These are phyloP conservation scores for Conticribra guillardii DNA, from an alignment of 108 stramenopile genomes.

Conservation along the genomic window DNA sequence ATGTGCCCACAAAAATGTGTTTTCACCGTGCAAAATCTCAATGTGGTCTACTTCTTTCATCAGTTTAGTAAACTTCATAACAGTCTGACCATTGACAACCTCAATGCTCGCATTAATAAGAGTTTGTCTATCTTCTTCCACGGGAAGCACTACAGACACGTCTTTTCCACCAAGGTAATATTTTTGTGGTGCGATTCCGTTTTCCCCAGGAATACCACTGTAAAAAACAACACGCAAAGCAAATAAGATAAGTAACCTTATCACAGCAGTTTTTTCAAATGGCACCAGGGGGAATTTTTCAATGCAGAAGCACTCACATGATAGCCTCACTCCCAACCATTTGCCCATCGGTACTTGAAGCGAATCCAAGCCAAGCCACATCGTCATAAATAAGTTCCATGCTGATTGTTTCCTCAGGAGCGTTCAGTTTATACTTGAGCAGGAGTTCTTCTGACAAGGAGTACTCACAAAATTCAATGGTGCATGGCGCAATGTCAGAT, in stretches of 20 bases:
- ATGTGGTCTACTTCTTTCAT: slow-evolving; percentile 57
- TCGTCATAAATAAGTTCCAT: slow-evolving; percentile 20
- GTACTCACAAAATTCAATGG: neutral
- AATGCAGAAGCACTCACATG: slow-evolving; percentile 25
- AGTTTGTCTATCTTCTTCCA: slow-evolving; percentile 56
- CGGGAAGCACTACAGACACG: slow-evolving; percentile 34
- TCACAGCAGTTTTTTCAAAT: neutral
- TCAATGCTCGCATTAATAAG: slow-evolving; percentile 53
- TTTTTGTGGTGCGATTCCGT: slow-evolving; percentile 30
- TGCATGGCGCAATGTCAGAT: too few species aligned
- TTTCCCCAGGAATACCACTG: slow-evolving; percentile 30
- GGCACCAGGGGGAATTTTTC: neutral
- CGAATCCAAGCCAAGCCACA: slow-evolving; percentile 57
- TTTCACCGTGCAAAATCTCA: slow-evolving; percentile 42
- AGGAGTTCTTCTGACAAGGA: neutral
- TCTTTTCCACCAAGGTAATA: slow-evolving; percentile 44
- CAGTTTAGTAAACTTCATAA: slow-evolving; percentile 68
- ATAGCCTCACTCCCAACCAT: slow-evolving; percentile 64
- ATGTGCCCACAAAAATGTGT: slow-evolving; percentile 54
- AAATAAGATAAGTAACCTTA: neutral
- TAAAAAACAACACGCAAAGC: neutral
- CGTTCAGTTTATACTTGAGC: slow-evolving; percentile 9
- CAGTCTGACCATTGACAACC: slow-evolving; percentile 49
- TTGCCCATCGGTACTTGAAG: slow-evolving; percentile 25
- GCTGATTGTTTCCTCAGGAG: neutral